Evolutionary conservation across 805 yeast genomes (phyloP).

Genomic region (Wickerhamiella cacticola): DNA sequence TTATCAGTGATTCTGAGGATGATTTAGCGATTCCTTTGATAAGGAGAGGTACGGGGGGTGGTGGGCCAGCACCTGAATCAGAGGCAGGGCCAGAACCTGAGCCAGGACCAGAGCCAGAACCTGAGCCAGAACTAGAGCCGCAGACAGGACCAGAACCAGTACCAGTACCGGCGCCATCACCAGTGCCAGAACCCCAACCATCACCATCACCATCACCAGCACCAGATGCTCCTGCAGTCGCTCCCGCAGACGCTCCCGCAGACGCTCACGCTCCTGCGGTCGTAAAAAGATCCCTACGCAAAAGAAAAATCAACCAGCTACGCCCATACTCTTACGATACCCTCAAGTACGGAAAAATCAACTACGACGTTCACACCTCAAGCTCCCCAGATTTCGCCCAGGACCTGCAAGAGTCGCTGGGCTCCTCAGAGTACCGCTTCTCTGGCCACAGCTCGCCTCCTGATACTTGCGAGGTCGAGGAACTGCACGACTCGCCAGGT

Average conservation of each 20-base stretch:
- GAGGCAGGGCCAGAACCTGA: neutral
- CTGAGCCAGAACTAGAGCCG: neutral
- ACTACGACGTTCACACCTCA: neutral
- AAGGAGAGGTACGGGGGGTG: neutral
- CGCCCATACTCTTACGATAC: conserved; percentile 6
- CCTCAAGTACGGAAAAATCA: neutral
- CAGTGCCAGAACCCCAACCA: neutral
- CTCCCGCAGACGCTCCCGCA: neutral
- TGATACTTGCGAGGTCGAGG: too few species aligned
- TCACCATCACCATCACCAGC: neutral
- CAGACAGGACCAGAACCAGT: too few species aligned
- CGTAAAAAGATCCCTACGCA: neutral
- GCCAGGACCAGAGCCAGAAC: neutral
- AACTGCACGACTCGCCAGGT: too few species aligned
- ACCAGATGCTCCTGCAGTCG: neutral
- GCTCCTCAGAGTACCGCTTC: neutral
- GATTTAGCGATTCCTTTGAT: neutral
- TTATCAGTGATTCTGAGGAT: conserved; percentile 4
- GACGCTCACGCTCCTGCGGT: neutral
- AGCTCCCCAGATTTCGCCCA: neutral
- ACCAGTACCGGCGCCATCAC: neutral
- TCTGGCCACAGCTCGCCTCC: neutral
- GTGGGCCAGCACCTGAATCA: neutral
- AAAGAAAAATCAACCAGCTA: neutral
- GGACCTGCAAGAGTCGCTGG: neutral